Evolutionary conservation across 768 basidiomycete genomes (phyloP).

Genomic region (Dentipellis sp.): DNA sequence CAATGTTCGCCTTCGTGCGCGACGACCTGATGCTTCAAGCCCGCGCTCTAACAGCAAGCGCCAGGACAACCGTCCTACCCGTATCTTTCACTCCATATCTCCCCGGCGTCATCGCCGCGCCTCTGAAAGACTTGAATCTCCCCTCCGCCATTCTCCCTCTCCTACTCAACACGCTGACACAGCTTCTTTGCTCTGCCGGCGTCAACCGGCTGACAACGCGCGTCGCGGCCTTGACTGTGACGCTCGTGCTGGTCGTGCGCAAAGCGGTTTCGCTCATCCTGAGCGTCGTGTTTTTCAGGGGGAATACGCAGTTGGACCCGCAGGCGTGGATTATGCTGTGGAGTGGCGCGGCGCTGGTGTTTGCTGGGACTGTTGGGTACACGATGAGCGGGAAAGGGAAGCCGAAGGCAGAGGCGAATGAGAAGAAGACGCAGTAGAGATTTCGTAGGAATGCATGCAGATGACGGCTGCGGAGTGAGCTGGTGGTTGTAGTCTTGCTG

Average conservation of each 20-base stretch:
- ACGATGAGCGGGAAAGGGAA: slow-evolving; percentile 28
- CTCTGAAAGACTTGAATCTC: slow-evolving; percentile 30
- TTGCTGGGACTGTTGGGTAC: slow-evolving; percentile 66
- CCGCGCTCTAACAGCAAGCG: slow-evolving; percentile 19
- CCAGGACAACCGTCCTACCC: background rate
- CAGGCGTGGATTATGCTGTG: slow-evolving; percentile 41
- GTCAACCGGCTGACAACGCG: slow-evolving; percentile 79
- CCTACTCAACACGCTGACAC: slow-evolving; percentile 70
- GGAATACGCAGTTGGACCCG: slow-evolving; percentile 24
- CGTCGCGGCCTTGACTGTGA: slow-evolving; percentile 67
- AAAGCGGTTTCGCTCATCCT: slow-evolving; percentile 73
- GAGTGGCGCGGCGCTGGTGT: slow-evolving; percentile 58
- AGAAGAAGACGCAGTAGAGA: background rate
- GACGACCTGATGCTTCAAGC: slow-evolving; percentile 42
- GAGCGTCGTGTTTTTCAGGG: slow-evolving; percentile 45
- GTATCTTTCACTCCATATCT: slow-evolving; percentile 15
- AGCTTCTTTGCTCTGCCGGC: slow-evolving; percentile 77
- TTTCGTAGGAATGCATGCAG: background rate
- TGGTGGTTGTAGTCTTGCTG: background rate
- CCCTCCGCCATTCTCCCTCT: slow-evolving; percentile 59
- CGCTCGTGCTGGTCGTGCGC: slow-evolving; percentile 70
- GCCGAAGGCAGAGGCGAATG: slow-evolving; percentile 14
- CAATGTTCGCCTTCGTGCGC: slow-evolving; percentile 61
- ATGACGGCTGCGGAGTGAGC: too few species aligned
- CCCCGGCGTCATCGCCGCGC: slow-evolving; percentile 19